phyloP scores from a whole-genome alignment of 768 basidiomycete genomes.

The Ephemerocybe angulata region DNA sequence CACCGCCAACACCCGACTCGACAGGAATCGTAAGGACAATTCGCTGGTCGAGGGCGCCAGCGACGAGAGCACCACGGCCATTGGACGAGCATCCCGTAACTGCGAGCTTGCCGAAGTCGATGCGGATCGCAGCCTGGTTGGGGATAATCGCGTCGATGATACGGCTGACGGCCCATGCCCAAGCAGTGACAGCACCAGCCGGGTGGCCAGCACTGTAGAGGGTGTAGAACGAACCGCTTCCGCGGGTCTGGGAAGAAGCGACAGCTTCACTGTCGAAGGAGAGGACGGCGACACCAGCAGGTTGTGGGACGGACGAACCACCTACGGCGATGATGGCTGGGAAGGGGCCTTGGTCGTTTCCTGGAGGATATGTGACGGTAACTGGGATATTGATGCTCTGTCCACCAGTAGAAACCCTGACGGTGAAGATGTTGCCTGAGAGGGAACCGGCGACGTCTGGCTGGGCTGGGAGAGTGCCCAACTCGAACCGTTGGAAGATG shows the following conservation, averaged over 20 bases:
- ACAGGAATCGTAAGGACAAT: slow-evolving; percentile 55
- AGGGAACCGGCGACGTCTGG: slow-evolving; percentile 43
- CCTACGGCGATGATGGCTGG: slow-evolving; percentile 49
- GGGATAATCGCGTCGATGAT: slow-evolving; percentile 53
- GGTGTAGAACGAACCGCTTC: slow-evolving; percentile 51
- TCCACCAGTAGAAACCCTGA: slow-evolving; percentile 40
- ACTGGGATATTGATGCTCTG: slow-evolving; percentile 44
- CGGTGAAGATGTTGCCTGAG: slow-evolving; percentile 33
- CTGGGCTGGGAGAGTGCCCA: slow-evolving; percentile 43
- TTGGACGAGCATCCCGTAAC: slow-evolving; percentile 55
- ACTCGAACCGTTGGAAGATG: slow-evolving; percentile 48
- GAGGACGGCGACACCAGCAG: slow-evolving; percentile 36
- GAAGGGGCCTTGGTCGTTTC: slow-evolving; percentile 39
- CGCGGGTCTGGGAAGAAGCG: slow-evolving; percentile 38
- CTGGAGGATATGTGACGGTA: slow-evolving; percentile 38
- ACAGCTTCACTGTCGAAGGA: slow-evolving; percentile 49
- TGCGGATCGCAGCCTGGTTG: slow-evolving; percentile 34
- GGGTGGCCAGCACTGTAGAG: slow-evolving; percentile 44
- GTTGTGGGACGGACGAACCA: slow-evolving; percentile 34
- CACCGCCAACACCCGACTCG: slow-evolving; percentile 55
- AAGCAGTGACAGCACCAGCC: slow-evolving; percentile 49
- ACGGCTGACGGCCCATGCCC: slow-evolving; percentile 55
- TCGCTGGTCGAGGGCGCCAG: slow-evolving; percentile 51
- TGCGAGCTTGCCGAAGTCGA: slow-evolving; percentile 43
- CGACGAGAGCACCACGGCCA: slow-evolving; percentile 55